Percentiles rank a stretch among this genome's conserved stretches.
Conservation (phyloP, 2,329 filamentous ascomycete genomes). For the Aspergillus tamarii region DNA sequence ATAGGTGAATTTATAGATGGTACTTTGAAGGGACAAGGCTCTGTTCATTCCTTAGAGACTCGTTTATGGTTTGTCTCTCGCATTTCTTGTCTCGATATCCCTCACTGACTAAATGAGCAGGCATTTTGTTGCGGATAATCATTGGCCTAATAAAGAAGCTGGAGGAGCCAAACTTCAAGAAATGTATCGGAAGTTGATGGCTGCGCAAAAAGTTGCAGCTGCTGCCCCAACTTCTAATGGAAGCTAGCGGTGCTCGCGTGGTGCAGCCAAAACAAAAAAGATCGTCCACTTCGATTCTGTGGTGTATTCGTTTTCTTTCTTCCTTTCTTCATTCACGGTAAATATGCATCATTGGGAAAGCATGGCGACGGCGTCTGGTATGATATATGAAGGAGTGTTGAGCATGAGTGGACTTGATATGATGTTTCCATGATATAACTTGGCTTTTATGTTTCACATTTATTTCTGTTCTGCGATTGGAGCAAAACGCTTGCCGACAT, state of each 20-base stretch:
- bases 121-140: constrained; percentile 48
- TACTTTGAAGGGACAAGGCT: constrained; percentile 42
- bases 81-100: background rate
- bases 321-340: constrained; percentile 21
- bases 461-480: constrained; percentile 17
- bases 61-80: constrained; percentile 47
- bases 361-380: constrained; percentile 34
- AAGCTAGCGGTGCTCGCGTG: constrained; percentile 18
- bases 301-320: constrained; percentile 17
- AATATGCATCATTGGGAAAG: constrained; percentile 33
- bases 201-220: constrained; percentile 31
- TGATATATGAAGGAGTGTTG: constrained; percentile 21
- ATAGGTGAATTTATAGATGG: constrained; percentile 52
- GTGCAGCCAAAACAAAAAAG: constrained; percentile 17
- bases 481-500: constrained; percentile 13
- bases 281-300: constrained; percentile 12
- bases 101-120: constrained; percentile 35
- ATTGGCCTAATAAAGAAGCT: constrained; percentile 52
- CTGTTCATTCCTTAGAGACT: constrained; percentile 45
- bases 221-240: constrained; percentile 31
- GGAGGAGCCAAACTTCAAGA: constrained; percentile 39
- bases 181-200: constrained; percentile 43
- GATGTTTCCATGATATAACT: constrained; percentile 26
- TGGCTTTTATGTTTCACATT: constrained; percentile 10
- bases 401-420: constrained; percentile 25